Evolutionary conservation across 2,329 filamentous ascomycete genomes (phyloP).

Genomic region (Aurifilum marmelostoma): DNA sequence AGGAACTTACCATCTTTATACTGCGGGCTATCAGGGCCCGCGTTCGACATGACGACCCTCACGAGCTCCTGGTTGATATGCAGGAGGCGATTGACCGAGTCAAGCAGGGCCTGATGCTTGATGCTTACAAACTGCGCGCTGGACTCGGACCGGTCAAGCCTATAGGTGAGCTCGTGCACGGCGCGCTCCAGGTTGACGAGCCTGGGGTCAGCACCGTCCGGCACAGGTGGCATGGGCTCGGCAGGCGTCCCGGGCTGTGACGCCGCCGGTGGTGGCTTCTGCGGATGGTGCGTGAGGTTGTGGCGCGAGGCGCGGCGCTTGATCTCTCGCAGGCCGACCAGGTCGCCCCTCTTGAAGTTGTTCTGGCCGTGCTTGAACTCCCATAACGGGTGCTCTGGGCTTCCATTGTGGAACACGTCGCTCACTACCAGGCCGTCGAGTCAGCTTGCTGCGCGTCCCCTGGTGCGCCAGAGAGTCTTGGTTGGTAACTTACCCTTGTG

Average conservation of each 20-base stretch:
- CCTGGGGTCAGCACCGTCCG: conserved; percentile 77
- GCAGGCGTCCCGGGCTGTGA: conserved; percentile 85
- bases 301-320: conserved; percentile 93
- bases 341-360: conserved; percentile 93
- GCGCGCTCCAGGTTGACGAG: conserved; percentile 78
- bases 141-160: conserved; percentile 83
- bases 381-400: conserved; percentile 92
- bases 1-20: conserved; percentile 77
- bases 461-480: not conserved
- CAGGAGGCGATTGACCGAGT: conserved; percentile 71
- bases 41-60: conserved; percentile 71
- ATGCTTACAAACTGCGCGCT: conserved; percentile 76
- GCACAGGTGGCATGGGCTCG: conserved; percentile 71
- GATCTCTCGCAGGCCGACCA: conserved; percentile 90
- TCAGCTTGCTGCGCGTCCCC: conserved; percentile 32
- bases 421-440: conserved; percentile 65
- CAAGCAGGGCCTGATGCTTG: conserved; percentile 80
- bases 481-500: conserved; percentile 77
- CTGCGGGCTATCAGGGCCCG: conserved; percentile 74
- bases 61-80: conserved; percentile 87
- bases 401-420: conserved; percentile 95
- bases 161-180: conserved; percentile 76
- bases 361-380: conserved; percentile 98
- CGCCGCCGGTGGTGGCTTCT: conserved; percentile 64
- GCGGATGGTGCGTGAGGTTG: conserved; percentile 88